These are phyloP conservation scores for Dorcoceras hygrometricum DNA, from an alignment of 257 asterid genomes.

Conservation along the genomic window DNA sequence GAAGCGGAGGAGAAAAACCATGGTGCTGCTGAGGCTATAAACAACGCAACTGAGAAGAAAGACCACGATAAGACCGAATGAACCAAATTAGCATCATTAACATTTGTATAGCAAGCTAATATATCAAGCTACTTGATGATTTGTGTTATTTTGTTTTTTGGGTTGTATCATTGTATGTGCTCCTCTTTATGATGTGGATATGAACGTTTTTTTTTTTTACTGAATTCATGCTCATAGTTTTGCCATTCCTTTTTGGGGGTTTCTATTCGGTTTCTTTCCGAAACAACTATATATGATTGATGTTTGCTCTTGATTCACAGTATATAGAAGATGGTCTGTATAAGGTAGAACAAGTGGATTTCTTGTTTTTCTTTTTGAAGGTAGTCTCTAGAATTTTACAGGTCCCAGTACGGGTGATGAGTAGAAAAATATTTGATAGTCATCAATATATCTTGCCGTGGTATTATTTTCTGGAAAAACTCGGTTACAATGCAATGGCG, in stretches of 20 bases:
- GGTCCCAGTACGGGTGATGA: too few relatives aligned
- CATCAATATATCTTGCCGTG: too few relatives aligned
- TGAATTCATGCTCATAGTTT: not conserved
- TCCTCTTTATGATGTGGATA: not conserved
- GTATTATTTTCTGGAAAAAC: too few relatives aligned
- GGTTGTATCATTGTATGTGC: conserved; percentile 1
- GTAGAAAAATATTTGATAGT: too few relatives aligned
- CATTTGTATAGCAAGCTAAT: conserved; percentile 13
- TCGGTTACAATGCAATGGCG: too few relatives aligned
- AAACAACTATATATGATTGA: not conserved
- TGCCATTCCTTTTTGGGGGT: not conserved
- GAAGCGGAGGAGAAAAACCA: conserved; percentile 42
- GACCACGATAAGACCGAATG: conserved; percentile 17
- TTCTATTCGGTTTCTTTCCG: not conserved
- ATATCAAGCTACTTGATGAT: not conserved
- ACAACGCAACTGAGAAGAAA: conserved; percentile 29
- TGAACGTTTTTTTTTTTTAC: not conserved
- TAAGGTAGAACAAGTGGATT: too few relatives aligned
- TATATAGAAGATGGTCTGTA: too few relatives aligned
- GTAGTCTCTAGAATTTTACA: too few relatives aligned
- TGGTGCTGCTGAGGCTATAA: conserved; percentile 26
- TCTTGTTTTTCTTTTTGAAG: too few relatives aligned
- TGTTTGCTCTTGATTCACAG: not conserved
- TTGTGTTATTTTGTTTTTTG: not conserved
- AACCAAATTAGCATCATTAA: conserved; percentile 22